Evolutionary conservation across 2,329 filamentous ascomycete genomes (phyloP).

Genomic region (Pseudocercospora eumusae): DNA sequence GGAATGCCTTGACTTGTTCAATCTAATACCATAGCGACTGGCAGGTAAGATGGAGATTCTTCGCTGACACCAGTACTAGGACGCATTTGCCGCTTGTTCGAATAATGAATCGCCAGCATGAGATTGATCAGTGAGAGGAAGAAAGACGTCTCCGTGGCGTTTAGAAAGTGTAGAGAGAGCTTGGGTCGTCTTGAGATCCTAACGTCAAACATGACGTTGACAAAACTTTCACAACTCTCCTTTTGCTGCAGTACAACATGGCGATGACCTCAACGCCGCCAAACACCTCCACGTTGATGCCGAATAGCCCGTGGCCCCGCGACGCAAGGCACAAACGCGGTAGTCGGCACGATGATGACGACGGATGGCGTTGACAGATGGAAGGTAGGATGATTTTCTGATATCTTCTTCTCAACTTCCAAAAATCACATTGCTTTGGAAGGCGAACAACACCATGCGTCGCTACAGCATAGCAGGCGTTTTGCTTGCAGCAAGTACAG

Average conservation of each 20-base stretch:
- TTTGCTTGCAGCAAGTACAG: conserved; percentile 21
- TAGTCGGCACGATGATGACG: conserved; percentile 1
- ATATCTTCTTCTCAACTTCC: background rate
- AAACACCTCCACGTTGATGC: background rate
- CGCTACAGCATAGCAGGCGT: background rate
- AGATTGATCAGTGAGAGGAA: background rate
- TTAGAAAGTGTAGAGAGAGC: background rate
- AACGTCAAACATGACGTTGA: background rate
- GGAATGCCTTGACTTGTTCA: too few species aligned
- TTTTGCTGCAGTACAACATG: background rate
- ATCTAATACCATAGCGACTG: too few species aligned
- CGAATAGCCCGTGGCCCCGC: background rate
- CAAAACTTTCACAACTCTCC: background rate
- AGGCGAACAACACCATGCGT: background rate
- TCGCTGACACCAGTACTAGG: too few species aligned
- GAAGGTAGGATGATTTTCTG: background rate
- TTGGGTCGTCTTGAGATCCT: background rate
- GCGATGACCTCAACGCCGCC: background rate
- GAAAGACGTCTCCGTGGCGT: background rate
- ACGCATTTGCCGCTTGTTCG: too few species aligned
- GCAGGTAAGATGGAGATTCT: too few species aligned
- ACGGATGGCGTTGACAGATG: background rate
- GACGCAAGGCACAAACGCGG: background rate
- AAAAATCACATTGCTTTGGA: background rate
- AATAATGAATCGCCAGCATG: background rate